These are phyloP conservation scores for Vitis cinerea DNA, from an alignment of 164 flowering plant genomes.

Conservation along the genomic window DNA sequence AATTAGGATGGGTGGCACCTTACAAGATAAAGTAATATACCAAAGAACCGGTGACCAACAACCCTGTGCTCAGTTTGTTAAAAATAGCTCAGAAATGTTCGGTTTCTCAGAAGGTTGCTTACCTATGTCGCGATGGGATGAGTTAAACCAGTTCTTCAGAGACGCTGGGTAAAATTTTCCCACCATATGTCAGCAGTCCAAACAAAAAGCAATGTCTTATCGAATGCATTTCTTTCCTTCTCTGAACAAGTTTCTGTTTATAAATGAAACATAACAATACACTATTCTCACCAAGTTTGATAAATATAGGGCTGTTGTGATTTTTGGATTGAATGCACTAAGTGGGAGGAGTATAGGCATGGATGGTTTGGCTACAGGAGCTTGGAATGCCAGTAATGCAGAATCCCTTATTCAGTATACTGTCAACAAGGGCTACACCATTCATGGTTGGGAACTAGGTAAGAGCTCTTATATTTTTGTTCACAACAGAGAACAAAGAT, in stretches of 20 bases:
- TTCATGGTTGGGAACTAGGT: conserved; percentile 59
- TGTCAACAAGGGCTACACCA: conserved; percentile 30
- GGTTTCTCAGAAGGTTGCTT: conserved; percentile 33
- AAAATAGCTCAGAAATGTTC: conserved; percentile 21
- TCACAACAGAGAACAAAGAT: neutral
- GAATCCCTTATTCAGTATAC: conserved; percentile 42
- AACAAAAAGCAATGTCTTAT: too few species aligned
- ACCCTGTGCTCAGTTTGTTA: conserved; percentile 18
- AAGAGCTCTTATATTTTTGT: neutral
- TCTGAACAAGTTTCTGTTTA: neutral
- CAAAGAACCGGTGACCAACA: conserved; percentile 1
- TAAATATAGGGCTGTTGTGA: conserved; percentile 30
- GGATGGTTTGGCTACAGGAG: conserved; percentile 28
- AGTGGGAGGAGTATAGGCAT: conserved; percentile 25
- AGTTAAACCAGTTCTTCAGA: conserved; percentile 27
- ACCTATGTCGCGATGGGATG: conserved; percentile 32
- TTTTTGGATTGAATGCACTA: conserved; percentile 54
- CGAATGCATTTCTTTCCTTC: neutral
- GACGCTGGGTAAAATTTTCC: conserved; percentile 24
- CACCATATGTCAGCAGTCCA: neutral
- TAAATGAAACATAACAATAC: neutral
- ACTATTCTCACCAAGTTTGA: neutral
- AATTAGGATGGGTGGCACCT: conserved; percentile 37
- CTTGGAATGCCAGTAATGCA: conserved; percentile 47
- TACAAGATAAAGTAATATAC: conserved; percentile 35